Conservation (phyloP, 139 green algal genomes). For the Chlamydomonas sp. region DNA sequence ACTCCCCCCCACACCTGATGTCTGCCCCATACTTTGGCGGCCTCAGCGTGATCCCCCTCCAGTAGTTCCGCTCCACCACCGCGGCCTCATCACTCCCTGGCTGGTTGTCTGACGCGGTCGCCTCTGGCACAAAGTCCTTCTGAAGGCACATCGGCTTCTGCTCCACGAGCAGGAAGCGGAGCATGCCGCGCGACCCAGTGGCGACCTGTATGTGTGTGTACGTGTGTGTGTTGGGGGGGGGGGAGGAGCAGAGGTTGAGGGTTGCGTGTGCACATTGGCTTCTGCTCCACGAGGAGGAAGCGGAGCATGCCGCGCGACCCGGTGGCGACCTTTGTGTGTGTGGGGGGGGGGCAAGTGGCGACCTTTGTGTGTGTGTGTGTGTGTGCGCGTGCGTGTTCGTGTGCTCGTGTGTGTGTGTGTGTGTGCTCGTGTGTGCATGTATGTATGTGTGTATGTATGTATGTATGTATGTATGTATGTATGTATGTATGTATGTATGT, state of each 20-base stretch:
- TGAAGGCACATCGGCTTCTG: conserved; percentile 49
- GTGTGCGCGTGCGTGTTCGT: too few relatives aligned
- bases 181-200: conserved; percentile 69
- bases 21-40: conserved; percentile 84
- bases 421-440: too few relatives aligned
- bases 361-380: too few relatives aligned
- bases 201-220: conserved; percentile 35
- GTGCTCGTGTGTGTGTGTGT: too few relatives aligned
- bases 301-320: conserved; percentile 68
- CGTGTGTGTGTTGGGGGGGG: conserved; percentile 8
- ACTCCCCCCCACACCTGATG: too few relatives aligned
- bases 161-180: conserved; percentile 61
- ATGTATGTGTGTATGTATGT: too few relatives aligned
- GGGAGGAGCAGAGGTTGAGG: conserved; percentile 8
- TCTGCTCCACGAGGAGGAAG: conserved; percentile 59
- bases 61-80: conserved; percentile 46
- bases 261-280: conserved; percentile 53
- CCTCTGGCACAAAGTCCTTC: conserved; percentile 30
- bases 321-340: conserved; percentile 46
- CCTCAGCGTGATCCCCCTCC: conserved; percentile 57
- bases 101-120: conserved; percentile 9
- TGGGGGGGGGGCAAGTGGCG: too few relatives aligned
- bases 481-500: too few relatives aligned
- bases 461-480: too few relatives aligned
- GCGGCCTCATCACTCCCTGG: background rate